These are phyloP conservation scores for Metarhizium rileyi DNA, from an alignment of 2,329 filamentous ascomycete species.

Conservation along the genomic window DNA sequence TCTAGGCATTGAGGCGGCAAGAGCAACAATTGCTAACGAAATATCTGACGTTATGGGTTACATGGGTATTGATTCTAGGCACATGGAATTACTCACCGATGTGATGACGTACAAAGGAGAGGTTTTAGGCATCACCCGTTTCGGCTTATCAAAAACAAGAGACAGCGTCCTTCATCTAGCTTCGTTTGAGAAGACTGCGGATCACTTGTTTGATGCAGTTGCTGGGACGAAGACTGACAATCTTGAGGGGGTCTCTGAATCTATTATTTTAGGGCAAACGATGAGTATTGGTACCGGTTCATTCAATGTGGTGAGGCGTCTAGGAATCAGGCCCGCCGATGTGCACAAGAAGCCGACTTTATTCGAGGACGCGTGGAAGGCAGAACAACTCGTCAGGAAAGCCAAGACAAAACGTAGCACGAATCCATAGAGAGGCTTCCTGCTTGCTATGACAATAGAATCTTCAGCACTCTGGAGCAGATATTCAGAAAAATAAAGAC, in stretches of 20 bases:
- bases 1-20: conserved; percentile 88
- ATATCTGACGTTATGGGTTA: conserved; percentile 81
- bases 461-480: too few relatives aligned
- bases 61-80: conserved; percentile 92
- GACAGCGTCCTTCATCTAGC: conserved; percentile 88
- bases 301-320: conserved; percentile 72
- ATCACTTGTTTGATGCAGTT: conserved; percentile 91
- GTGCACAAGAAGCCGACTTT: not conserved
- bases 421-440: too few relatives aligned
- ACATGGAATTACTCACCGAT: conserved; percentile 93
- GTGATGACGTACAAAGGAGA: conserved; percentile 99
- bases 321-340: conserved; percentile 50
- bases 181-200: conserved; percentile 94
- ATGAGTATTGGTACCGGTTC: conserved; percentile 86
- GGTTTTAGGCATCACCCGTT: conserved; percentile 89
- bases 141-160: conserved; percentile 90
- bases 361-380: not conserved
- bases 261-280: conserved; percentile 96
- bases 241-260: conserved; percentile 89
- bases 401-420: too few relatives aligned
- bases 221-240: conserved; percentile 79
- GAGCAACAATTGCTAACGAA: conserved; percentile 78
- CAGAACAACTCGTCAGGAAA: too few relatives aligned
- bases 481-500: too few relatives aligned
- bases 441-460: too few relatives aligned